Evolutionary conservation across 1,284 basidiomycete species (phyloP), one percentile per base, ranked within the genome.

Genomic region (Puccinia horiana): DNA sequence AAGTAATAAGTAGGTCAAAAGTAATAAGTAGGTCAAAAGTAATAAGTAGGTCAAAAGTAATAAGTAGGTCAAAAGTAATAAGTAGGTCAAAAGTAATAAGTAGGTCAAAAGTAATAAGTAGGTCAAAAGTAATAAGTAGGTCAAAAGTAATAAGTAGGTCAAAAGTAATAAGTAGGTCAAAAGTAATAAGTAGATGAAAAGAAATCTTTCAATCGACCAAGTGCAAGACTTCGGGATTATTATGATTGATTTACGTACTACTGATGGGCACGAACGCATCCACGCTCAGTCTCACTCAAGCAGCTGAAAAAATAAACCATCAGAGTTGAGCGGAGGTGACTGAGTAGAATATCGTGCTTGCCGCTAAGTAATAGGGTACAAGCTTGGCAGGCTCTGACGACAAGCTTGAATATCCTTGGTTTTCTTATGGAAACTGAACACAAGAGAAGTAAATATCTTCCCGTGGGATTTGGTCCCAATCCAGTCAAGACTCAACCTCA

Each of bases 341-440:
- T 69, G 23, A 47, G 40, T n/a, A 47, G 65, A 44, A 47, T 18
- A 16, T 42, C 40, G 65, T 47, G 65, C 65, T 26, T 69, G n/a
- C 65, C 23, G 29, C 42, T 47, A 40, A 47, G 42, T 18, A 67
- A 35, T 52, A 3, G 26, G 63, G 37, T n/a, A 23, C n/a, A n/a
- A n/a, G 35, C 18, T 40, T 40, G 12, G n/a, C 26, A 37, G 61
- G 35, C 18, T 37, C 16, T 69, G 40, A 18, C 26, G 11, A 69
- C 65, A 47, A 69, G 65, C 42, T 44, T 69, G 65, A 47, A 44
- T 69, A 69, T 69, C 40, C 40, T 42, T n/a, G 40, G 11, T 42
- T 67, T 67, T 67, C 35, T 69, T 69, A 16, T 69, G 12, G 65
- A n/a, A 23, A 69, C 65, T 69, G 65, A 47, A n/a, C 42, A 69